A percentile compares a stretch with the other conserved stretches of the same genome.
These are phyloP conservation scores for Penicillium italicum DNA, from an alignment of 2,329 filamentous ascomycete species.

Conservation along the genomic window DNA sequence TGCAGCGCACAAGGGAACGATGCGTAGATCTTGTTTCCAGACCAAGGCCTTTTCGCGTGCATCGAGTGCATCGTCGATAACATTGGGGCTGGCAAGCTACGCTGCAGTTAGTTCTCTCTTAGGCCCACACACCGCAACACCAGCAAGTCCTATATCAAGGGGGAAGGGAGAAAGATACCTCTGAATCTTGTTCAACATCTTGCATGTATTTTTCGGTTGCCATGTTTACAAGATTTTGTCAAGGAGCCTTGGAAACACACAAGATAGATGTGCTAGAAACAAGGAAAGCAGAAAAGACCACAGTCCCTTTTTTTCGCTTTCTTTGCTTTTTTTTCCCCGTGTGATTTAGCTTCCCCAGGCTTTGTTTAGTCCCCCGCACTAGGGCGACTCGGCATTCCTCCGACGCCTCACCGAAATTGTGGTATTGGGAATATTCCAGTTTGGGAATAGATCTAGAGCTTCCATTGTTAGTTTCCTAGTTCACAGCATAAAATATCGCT, in stretches of 20 bases:
- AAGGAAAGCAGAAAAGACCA: not conserved
- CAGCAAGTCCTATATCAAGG: not conserved
- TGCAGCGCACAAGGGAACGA: conserved; percentile 59
- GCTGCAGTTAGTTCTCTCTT: not conserved
- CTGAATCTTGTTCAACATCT: conserved; percentile 15
- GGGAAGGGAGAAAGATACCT: conserved; percentile 10
- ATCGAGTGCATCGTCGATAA: conserved; percentile 8
- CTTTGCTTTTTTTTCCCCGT: conserved; percentile 4
- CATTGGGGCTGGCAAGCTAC: conserved; percentile 10
- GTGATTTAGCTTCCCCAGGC: conserved; percentile 12
- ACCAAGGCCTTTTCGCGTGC: conserved; percentile 40
- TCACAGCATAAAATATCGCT: no score
- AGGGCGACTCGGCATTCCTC: conserved; percentile 14
- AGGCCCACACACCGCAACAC: not conserved
- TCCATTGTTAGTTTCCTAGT: not conserved
- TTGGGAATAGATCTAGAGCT: not conserved
- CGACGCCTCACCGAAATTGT: conserved; percentile 1
- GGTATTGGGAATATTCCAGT: not conserved
- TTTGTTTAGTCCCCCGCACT: conserved; percentile 18
- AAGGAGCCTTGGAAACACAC: not conserved
- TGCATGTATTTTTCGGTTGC: conserved; percentile 16
- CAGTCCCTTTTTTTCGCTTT: conserved; percentile 6
- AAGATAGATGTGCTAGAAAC: not conserved
- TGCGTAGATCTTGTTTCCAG: conserved; percentile 60
- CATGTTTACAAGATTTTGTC: conserved; percentile 14